Base-by-base conservation (phyloP, 2,329 filamentous ascomycete species). In the Ophiobolus disseminans region DNA sequence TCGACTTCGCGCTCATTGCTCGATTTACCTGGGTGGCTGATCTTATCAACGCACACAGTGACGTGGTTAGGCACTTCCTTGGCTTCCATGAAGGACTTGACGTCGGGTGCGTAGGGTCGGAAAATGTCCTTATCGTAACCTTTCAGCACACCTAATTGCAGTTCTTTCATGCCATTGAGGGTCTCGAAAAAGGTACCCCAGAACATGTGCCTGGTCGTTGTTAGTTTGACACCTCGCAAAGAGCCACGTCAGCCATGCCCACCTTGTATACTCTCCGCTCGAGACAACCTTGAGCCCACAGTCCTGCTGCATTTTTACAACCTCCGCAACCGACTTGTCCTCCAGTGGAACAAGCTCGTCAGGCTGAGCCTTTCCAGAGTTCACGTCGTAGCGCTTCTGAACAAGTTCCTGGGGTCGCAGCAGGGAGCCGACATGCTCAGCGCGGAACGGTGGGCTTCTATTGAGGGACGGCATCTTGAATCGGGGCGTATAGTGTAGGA, bases 351-450 rank as follows among this genome's bases (percentile, higher is more conserved):
- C 75, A 8, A 91, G 80, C 23, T 71, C 66, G 6, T 63, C 55
- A 16, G 56, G 45, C 40, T 57, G 39, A 8, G 83, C 82, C 45
- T 83, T 81, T 55, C 86, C 78, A 10, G 66, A 68, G 16, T 68
- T 66, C 50, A 80, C 72, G 66, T 81, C 69, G 57, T 79, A 75
- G 71, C 87, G 79, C 38, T 82, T 82, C 37, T 83, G 76, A 11
- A 88, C 77, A 20, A 90, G 80, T 41, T 80, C 74, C 42, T 83
- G 72, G 1, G 87, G 86, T 23, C 87, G 85, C 48, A 90, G 81
- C 23, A 90, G 78, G 11, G 86, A 89, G 40, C 87, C 87, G 53
- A 89, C 80, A 58, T 90, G 87, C 73, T 90, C 87, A 50, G 86
- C 86, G 66, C 88, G 82, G 73, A 88, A 90, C 40, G 85, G 86